Evolutionary conservation across 805 yeast genomes (phyloP).

Genomic region (Candida manassasensis): DNA sequence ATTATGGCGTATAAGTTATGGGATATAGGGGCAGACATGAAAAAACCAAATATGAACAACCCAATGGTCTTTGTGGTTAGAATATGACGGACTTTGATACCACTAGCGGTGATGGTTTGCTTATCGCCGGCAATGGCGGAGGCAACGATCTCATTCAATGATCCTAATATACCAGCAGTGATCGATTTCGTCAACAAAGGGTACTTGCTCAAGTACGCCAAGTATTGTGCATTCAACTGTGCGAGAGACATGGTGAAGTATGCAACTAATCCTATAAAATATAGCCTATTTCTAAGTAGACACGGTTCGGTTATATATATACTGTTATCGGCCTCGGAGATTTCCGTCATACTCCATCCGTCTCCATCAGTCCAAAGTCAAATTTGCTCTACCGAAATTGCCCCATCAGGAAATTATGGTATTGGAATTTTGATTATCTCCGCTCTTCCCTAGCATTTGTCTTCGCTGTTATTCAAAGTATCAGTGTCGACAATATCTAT

Average conservation of each 20-base stretch:
- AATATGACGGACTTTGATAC: slow-evolving; percentile 31
- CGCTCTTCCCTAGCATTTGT: too few species aligned
- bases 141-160: slow-evolving; percentile 57
- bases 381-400: too few species aligned
- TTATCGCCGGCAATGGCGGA: slow-evolving; percentile 45
- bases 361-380: too few species aligned
- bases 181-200: slow-evolving; percentile 58
- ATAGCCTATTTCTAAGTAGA: neutral
- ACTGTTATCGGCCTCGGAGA: neutral
- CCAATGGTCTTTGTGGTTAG: slow-evolving; percentile 43
- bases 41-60: slow-evolving; percentile 53
- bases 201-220: slow-evolving; percentile 35
- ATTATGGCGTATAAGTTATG: slow-evolving; percentile 49
- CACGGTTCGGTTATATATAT: neutral
- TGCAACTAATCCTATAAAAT: too few species aligned
- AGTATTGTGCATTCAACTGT: slow-evolving; percentile 26
- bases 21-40: slow-evolving; percentile 53
- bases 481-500: too few species aligned
- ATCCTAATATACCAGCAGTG: slow-evolving; percentile 52
- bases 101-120: slow-evolving; percentile 11
- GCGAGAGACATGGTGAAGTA: slow-evolving; percentile 5
- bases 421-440: too few species aligned
- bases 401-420: too few species aligned
- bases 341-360: neutral
- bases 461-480: too few species aligned